Evolutionary conservation across 2,329 filamentous ascomycete species (phyloP).

Genomic region (Apiospora koreana): DNA sequence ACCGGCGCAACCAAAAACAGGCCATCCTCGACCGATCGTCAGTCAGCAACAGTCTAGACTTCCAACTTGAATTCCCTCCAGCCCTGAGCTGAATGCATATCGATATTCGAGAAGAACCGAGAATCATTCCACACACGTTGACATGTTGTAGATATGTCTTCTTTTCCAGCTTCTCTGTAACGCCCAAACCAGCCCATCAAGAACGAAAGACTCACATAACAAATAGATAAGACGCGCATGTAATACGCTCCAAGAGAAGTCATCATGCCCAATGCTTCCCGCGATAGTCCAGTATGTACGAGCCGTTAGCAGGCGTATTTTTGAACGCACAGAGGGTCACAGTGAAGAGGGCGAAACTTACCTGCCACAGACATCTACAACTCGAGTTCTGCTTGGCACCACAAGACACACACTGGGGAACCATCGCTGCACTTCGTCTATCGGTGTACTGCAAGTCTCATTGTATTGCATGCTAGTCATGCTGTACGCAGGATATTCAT

Average conservation of each 20-base stretch:
- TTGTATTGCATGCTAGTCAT: background rate
- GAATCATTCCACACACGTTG: background rate
- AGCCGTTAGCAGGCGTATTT: background rate
- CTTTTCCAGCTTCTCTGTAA: background rate
- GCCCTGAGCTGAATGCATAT: background rate
- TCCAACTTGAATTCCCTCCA: background rate
- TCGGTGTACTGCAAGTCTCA: background rate
- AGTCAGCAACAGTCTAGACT: background rate
- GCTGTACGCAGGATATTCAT: background rate
- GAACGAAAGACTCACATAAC: background rate
- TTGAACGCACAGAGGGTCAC: background rate
- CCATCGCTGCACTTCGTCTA: background rate
- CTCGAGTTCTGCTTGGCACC: background rate
- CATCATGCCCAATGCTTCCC: background rate
- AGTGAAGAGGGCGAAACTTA: background rate
- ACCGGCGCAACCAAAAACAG: background rate
- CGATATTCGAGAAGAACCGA: background rate
- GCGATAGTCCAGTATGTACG: background rate
- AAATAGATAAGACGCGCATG: background rate
- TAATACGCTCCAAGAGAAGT: background rate
- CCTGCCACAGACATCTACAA: background rate
- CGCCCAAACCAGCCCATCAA: background rate
- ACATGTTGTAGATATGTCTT: background rate
- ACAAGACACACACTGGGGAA: background rate
- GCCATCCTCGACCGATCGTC: slow-evolving; percentile 1